These are phyloP conservation scores for Wickerhamomyces mucosus DNA, from an alignment of 805 yeast genomes.

Conservation along the genomic window DNA sequence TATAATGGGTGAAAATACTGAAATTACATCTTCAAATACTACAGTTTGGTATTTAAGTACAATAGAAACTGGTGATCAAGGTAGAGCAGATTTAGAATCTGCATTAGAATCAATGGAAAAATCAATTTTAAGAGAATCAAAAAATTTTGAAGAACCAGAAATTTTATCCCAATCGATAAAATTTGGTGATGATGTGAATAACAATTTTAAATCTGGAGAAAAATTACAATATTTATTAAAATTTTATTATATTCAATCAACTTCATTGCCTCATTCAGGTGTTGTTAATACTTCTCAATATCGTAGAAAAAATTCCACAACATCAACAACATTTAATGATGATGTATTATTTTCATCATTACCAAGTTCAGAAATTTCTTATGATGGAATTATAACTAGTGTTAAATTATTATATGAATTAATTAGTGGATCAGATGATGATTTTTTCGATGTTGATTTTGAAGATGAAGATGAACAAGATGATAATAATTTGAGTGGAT, in stretches of 20 bases:
- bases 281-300: slow-evolving; percentile 35
- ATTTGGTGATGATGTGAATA: slow-evolving; percentile 68
- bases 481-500: slow-evolving; percentile 8
- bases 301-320: slow-evolving; percentile 23
- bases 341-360: slow-evolving; percentile 44
- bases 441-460: slow-evolving; percentile 91
- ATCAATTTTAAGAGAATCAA: slow-evolving; percentile 70
- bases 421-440: slow-evolving; percentile 90
- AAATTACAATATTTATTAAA: slow-evolving; percentile 53
- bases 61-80: slow-evolving; percentile 58
- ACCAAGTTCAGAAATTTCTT: slow-evolving; percentile 82
- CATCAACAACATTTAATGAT: slow-evolving; percentile 29
- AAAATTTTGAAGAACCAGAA: slow-evolving; percentile 42
- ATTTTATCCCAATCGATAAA: slow-evolving; percentile 56
- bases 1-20: slow-evolving; percentile 81
- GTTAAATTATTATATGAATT: slow-evolving; percentile 64
- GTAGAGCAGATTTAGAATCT: slow-evolving; percentile 66
- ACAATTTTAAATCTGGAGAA: slow-evolving; percentile 75
- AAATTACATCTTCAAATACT: slow-evolving; percentile 80
- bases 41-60: slow-evolving; percentile 87
- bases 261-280: slow-evolving; percentile 48
- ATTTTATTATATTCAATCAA: slow-evolving; percentile 50
- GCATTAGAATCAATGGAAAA: slow-evolving; percentile 77
- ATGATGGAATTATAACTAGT: slow-evolving; percentile 83
- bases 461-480: slow-evolving; percentile 47